Percentiles rank a stretch among this genome's conserved stretches.
Conservation (phyloP, 306 rosid species). For the Quercus engelmannii region DNA sequence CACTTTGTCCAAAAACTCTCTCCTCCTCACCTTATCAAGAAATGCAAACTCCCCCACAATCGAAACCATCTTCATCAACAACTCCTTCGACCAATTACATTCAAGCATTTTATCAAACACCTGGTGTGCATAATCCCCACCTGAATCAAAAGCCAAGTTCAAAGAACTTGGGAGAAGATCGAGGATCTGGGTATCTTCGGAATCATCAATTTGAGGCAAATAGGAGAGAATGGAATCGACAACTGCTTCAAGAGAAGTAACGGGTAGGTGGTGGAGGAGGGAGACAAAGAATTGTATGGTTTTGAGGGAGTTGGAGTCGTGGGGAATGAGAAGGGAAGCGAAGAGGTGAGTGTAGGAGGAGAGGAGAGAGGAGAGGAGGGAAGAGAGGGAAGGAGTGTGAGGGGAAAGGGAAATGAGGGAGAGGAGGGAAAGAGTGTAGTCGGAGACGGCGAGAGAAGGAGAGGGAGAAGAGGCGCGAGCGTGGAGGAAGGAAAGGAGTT, state of each 20-base stretch:
- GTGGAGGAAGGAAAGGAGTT: conserved; percentile 30
- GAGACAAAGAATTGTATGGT: conserved; percentile 29
- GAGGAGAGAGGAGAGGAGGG: conserved; percentile 36
- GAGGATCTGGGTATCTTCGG: conserved; percentile 32
- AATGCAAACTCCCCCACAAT: conserved; percentile 25
- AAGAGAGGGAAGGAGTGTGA: conserved; percentile 24
- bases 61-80: conserved; percentile 38
- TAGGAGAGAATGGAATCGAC: conserved; percentile 20
- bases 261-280: conserved; percentile 18
- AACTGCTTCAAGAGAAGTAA: background rate
- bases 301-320: conserved; percentile 33
- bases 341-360: conserved; percentile 27
- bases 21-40: conserved; percentile 23
- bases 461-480: conserved; percentile 26
- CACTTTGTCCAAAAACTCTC: conserved; percentile 33
- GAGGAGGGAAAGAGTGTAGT: conserved; percentile 34
- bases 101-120: conserved; percentile 24
- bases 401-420: conserved; percentile 34
- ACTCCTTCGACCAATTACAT: conserved; percentile 30
- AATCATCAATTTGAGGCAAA: conserved; percentile 20
- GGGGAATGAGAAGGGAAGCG: conserved; percentile 25
- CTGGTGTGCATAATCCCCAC: background rate
- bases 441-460: conserved; percentile 29
- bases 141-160: background rate
- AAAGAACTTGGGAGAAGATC: conserved; percentile 35